Base-by-base conservation (phyloP, 768 basidiomycete species). In the Cubamyces sp. region DNA sequence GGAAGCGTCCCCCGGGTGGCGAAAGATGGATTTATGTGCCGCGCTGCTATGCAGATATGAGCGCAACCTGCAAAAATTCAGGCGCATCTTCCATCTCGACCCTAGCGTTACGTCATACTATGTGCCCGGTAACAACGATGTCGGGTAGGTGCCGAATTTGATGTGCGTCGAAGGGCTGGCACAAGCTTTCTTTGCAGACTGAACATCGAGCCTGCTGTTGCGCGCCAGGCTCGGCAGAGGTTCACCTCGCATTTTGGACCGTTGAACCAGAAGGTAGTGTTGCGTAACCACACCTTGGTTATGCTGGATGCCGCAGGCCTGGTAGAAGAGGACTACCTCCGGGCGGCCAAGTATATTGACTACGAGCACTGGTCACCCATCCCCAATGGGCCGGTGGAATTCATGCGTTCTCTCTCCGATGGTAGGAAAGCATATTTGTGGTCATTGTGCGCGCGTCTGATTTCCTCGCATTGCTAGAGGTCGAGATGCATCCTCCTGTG, bases 81-180 rank as follows among this genome's bases (percentile, higher is more conserved):
- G 78, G 60, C 75, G 75, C 42, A 91, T 93, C 25, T 95, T 96
- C 76, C 75, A 77, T 23, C 73, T 81, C 8, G 66, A 78, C 14
- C 65, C 71, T 9, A 64, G 70, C 25, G 77, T 84, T 7, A 86
- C 87, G 0, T 76, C 80, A 61, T 89, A 87, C 73, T 90, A 85
- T 70, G 81, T 95, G 34, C 90, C 94, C 3, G 96, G 96, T 8
- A 98, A 97, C 71, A 93, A 95, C 71, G 96, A 98, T 69, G 81
- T 90, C 34, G 91, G 90, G 85, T 91, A 70, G 53, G 62, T 64
- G 12, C 52, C 51, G 58, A 30, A 8, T 23, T n/a, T 52, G 28
- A 60, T 49, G 11, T 49, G 79, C 68, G 45, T 48, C 52, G 18
- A 26, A 50, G 54, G 54, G 42, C 64, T 50, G 46, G 34, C 7